Evolutionary conservation across 495 filamentous ascomycete species (phyloP).

Genomic region (Thermothielavioides terrestris): DNA sequence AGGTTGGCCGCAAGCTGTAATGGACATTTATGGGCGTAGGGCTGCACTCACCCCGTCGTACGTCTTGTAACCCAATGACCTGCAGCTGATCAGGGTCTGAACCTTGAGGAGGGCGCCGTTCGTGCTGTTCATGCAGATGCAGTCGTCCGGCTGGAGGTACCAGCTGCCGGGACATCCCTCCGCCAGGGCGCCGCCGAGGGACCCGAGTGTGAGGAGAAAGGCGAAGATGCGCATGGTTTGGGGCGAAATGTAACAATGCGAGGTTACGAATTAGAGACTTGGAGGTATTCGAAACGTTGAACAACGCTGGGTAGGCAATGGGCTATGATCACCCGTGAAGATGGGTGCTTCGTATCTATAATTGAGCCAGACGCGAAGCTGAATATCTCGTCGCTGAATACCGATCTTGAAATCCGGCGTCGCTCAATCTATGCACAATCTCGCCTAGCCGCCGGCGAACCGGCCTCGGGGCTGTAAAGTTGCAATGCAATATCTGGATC

Average conservation of each 20-base stretch:
- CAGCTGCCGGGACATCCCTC: constrained; percentile 18
- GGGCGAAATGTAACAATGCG: too few species aligned
- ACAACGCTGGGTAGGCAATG: too few species aligned
- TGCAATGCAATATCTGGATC: background rate
- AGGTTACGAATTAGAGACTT: too few species aligned
- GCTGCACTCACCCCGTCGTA: constrained; percentile 15
- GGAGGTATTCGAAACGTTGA: too few species aligned
- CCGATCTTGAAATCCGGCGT: too few species aligned
- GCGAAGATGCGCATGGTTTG: constrained; percentile 12
- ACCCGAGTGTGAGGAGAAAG: constrained; percentile 8
- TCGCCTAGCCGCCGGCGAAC: background rate
- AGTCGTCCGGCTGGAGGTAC: constrained; percentile 26
- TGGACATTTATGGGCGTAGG: too few species aligned
- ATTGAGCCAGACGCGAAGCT: too few species aligned
- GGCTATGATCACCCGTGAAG: too few species aligned
- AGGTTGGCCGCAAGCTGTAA: too few species aligned
- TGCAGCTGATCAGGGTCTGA: constrained; percentile 19
- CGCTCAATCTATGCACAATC: constrained; percentile 2
- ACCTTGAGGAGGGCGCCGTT: constrained; percentile 18
- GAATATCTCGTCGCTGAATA: too few species aligned
- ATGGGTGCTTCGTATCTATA: too few species aligned
- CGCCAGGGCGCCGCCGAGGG: constrained; percentile 11
- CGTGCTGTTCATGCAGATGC: constrained; percentile 28
- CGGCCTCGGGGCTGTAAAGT: background rate
- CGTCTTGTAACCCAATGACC: constrained; percentile 17